Evolutionary conservation across 2,329 filamentous ascomycete species (phyloP).

Genomic region (Phyllosticta citriasiana): DNA sequence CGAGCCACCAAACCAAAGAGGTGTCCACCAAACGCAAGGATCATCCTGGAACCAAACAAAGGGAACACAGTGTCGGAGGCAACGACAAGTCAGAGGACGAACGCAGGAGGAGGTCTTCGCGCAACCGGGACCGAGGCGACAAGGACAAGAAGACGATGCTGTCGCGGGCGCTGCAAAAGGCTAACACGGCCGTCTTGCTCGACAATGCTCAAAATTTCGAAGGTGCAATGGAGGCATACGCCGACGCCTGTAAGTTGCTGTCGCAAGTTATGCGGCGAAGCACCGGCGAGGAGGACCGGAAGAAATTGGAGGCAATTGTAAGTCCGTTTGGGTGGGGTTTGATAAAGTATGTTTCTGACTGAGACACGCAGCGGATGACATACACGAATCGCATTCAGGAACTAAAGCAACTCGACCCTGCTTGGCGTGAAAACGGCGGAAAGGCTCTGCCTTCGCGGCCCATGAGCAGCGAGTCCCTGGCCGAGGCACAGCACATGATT

Average conservation of each 20-base stretch:
- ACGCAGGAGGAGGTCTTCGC: slow-evolving; percentile 16
- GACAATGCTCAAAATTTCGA: slow-evolving; percentile 95
- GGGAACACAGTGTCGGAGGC: slow-evolving; percentile 10
- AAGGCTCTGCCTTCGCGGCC: slow-evolving; percentile 70
- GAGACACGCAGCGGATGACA: slow-evolving; percentile 57
- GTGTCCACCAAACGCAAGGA: neutral
- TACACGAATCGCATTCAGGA: slow-evolving; percentile 88
- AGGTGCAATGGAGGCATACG: slow-evolving; percentile 80
- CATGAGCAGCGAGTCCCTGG: slow-evolving; percentile 48
- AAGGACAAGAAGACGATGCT: slow-evolving; percentile 80
- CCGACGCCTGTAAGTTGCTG: slow-evolving; percentile 79
- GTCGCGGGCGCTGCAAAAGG: slow-evolving; percentile 88
- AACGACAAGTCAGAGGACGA: slow-evolving; percentile 8
- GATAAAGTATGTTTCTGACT: slow-evolving; percentile 11
- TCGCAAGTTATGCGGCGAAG: slow-evolving; percentile 82
- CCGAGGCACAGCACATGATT: slow-evolving; percentile 21
- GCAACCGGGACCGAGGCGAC: slow-evolving; percentile 34
- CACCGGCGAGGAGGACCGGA: slow-evolving; percentile 73
- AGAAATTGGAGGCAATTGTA: slow-evolving; percentile 88
- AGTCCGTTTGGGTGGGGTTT: slow-evolving; percentile 30
- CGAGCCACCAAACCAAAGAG: neutral
- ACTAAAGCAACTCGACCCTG: slow-evolving; percentile 60
- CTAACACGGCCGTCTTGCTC: slow-evolving; percentile 87
- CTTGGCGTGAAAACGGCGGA: slow-evolving; percentile 39
- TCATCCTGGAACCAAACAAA: neutral